phyloP scores from a whole-genome alignment of 106 monocot genomes.

The Dendrobium huoshanense region DNA sequence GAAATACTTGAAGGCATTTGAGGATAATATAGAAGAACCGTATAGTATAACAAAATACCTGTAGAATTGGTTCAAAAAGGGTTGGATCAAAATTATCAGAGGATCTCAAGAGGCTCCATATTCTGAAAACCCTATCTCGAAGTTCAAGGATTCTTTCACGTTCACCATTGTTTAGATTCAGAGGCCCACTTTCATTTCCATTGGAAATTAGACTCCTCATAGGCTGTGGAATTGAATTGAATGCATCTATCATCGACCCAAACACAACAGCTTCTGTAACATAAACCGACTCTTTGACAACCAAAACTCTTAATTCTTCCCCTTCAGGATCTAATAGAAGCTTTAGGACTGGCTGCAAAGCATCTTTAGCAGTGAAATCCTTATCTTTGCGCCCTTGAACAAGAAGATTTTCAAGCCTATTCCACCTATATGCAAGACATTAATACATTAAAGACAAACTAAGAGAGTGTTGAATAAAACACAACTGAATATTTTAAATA shows the following conservation, averaged over 20 bases:
- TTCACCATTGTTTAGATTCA: constrained; percentile 62
- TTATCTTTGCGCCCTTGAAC: constrained; percentile 86
- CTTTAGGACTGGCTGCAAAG: constrained; percentile 90
- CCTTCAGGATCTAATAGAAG: constrained; percentile 78
- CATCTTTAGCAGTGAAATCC: constrained; percentile 94
- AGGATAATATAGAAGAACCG: neutral
- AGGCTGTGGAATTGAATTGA: constrained; percentile 64
- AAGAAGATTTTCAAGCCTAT: constrained; percentile 98
- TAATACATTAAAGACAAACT: neutral
- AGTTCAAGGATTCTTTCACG: constrained; percentile 73
- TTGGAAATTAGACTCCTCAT: constrained; percentile 48
- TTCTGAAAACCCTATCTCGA: constrained; percentile 69
- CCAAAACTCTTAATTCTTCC: constrained; percentile 70
- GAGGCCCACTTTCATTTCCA: constrained; percentile 38
- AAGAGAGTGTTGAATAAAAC: neutral
- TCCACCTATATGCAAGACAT: constrained; percentile 70
- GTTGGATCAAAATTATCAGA: constrained; percentile 91
- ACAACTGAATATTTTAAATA: neutral
- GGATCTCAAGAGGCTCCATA: constrained; percentile 82
- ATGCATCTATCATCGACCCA: constrained; percentile 70
- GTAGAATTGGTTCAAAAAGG: constrained; percentile 77
- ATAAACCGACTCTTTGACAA: constrained; percentile 87
- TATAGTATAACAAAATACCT: constrained; percentile 38
- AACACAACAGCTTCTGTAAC: constrained; percentile 81
- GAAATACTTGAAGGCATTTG: neutral